Base-by-base conservation (phyloP, 176 grass and related monocot genomes). In the Eremochloa ophiuroides region DNA sequence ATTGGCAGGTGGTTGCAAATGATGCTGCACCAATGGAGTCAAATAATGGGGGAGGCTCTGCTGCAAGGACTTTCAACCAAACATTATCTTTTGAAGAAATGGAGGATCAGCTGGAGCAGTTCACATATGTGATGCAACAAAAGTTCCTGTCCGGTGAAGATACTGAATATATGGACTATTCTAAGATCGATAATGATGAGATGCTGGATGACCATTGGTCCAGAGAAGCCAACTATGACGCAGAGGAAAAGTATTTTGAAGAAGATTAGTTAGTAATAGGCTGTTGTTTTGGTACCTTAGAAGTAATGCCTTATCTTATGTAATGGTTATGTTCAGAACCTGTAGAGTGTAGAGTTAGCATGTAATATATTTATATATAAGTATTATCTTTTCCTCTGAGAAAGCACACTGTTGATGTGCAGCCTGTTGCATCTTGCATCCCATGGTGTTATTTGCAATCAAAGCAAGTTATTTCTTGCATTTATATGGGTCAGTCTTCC, bases 161-260 rank as follows among this genome's bases (percentile, higher is more conserved):
- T 58, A 79, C 78, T 2, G 75, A 89, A 48, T 75, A 91, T 51
- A 85, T 91, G 56, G 86, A 95, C 85, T 98, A 98, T 26, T 87
- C 83, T 8, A 82, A 64, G 77, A 98, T 98, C 5, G 92, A 98
- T 71, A 91, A 93, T 20, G 86, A 98, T 27, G 92, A 98, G 86
- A 88, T 88, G 58, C 27, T 95, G 47, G 92, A 98, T 71, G 95
- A 98, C 70, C 86, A 98, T 69, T 91, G 95, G 92, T 85, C 83
- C n/a, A 91, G 22, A 27, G 92, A 95, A 89, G 95, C 92, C 59
- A 98, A 93, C 80, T 89, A 89, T 18, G 92, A 91, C 5, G 88
- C 90, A 0, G 92, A 98, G 82, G 88, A 95, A 37, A 93, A 95
- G 81, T 98, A 93, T 75, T 95, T 95, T 1, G 86, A 93, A 17